phyloP scores from a whole-genome alignment of 768 basidiomycete species.

The Tricholoma sp. region DNA sequence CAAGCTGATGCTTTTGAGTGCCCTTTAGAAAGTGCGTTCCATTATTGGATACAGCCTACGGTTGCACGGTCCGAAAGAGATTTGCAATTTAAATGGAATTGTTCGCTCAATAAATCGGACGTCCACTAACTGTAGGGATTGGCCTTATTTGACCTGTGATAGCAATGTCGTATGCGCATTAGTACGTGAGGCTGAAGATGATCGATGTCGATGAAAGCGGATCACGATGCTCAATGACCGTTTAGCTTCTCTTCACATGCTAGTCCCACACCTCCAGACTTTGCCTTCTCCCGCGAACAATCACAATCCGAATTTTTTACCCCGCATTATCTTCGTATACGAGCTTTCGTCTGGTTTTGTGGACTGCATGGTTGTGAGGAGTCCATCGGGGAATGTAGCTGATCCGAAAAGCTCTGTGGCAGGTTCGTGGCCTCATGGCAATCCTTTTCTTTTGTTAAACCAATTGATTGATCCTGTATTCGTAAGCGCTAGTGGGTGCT shows the following conservation, averaged over 20 bases:
- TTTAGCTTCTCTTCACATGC: background rate
- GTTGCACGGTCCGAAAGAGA: background rate
- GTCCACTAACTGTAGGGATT: background rate
- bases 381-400: background rate
- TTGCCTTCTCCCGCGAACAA: background rate
- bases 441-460: background rate
- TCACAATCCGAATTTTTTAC: no score
- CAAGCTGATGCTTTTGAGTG: background rate
- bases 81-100: background rate
- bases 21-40: background rate
- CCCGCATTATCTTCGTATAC: background rate
- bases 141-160: background rate
- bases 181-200: background rate
- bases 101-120: background rate
- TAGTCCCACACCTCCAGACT: background rate
- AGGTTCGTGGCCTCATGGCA: slow-evolving; percentile 7
- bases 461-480: background rate
- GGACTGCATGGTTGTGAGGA: no score
- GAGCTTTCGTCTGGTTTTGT: background rate
- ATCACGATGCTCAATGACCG: background rate
- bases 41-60: background rate
- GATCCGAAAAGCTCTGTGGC: background rate
- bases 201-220: no score
- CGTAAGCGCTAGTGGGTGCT: background rate
- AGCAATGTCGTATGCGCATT: background rate